These are phyloP conservation scores for Ajuga chamaepitys DNA, from an alignment of 257 asterid species.

Conservation along the genomic window DNA sequence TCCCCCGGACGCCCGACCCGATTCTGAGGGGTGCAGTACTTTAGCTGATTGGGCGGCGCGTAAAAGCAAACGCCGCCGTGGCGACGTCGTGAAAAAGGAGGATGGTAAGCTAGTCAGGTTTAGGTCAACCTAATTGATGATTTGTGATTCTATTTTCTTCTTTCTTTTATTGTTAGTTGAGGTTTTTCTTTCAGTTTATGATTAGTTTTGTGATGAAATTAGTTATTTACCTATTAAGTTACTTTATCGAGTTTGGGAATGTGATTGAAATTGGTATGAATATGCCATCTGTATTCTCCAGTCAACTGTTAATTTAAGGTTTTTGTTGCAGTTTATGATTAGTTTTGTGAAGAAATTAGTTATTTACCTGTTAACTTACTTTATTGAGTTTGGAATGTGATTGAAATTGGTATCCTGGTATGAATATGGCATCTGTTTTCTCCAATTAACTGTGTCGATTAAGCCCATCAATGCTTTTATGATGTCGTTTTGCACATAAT, in stretches of 20 bases:
- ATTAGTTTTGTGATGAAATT: not conserved
- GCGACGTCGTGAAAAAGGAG: slow-evolving; percentile 26
- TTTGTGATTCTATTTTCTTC: not conserved
- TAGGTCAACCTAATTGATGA: not conserved
- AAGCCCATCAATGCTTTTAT: not conserved
- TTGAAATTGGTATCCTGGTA: too few species aligned
- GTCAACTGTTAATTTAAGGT: not conserved
- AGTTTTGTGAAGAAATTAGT: too few species aligned
- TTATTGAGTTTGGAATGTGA: too few species aligned
- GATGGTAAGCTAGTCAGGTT: slow-evolving; percentile 30
- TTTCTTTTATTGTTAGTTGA: too few species aligned
- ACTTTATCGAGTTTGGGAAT: not conserved
- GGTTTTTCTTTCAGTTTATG: not conserved
- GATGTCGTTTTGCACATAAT: not conserved
- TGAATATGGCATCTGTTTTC: too few species aligned
- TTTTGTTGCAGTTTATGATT: not conserved
- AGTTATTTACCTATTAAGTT: not conserved
- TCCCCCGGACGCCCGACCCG: slow-evolving; percentile 30
- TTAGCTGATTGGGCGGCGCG: slow-evolving; percentile 68
- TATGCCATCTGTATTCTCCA: not conserved
- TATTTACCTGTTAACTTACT: not conserved
- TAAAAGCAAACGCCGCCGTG: slow-evolving; percentile 53
- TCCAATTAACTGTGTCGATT: not conserved
- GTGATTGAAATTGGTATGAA: not conserved
- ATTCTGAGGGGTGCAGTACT: slow-evolving; percentile 29